Evolutionary conservation across 768 basidiomycete genomes (phyloP), one percentile per base, ranked within the genome.

Genomic region (Russula sp.): DNA sequence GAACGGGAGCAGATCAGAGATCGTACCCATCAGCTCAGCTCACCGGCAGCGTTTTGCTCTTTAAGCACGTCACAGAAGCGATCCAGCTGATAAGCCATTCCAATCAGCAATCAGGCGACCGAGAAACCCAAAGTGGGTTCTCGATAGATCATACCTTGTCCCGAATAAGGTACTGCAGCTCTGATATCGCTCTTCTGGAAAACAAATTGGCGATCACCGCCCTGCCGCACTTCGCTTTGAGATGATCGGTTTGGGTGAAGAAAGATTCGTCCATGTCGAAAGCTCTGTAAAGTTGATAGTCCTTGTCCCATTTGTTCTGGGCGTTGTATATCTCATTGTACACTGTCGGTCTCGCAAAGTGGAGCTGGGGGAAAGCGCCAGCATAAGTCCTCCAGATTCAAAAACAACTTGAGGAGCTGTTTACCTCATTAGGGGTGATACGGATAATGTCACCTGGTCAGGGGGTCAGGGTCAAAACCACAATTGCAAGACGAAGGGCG

Each of bases 241-340:
- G 67, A 18, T 75, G 73, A 58, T 76, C 71, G 14, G 71, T 71
- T 10, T 73, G 68, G 29, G 74, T 72, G 55, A 79, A 77, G 3
- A 74, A 70, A 4, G 77, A 75, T 29, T 69, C 68, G 25, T 70
- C 67, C 16, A 70, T 69, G 10, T 72, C 73, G 65, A 79, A 79
- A 56, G 71, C 73, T n/a, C 60, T 57, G 57, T 79, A 79, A 48
- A 75, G 73, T 7, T 49, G 45, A 22, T 71, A 64, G 20, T 79
- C 78, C 60, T 80, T 80, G 29, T 71, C 70, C 60, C 78, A 73
- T 41, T 68, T 72, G 45, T 60, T 60, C 29, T 63, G 62, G 2
- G 32, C 13, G 25, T 43, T 63, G 47, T 63, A 63, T 9, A 63
- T 63, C 34, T 63, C 62, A 11, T 63, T 54, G 52, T 60, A 63